Evolutionary conservation across 2,329 filamentous ascomycete species (phyloP), one percentile per base, ranked within the genome.

Genomic region (Penicillium sp.): DNA sequence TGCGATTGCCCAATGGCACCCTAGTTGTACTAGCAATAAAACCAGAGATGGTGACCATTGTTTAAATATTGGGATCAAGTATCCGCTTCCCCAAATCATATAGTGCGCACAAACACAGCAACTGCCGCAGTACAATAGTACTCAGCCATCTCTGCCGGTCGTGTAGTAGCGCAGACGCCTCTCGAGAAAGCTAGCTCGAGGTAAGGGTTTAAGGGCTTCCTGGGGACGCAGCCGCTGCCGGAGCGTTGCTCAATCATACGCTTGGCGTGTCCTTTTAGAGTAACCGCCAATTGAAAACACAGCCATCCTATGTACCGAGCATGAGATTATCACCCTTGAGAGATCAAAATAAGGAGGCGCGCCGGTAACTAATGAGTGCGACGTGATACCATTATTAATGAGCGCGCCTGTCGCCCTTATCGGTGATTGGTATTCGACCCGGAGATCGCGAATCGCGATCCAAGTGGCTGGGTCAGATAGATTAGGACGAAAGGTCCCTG

Each of bases 281-380:
- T 49, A 57, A 57, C 55, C 53, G 39, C 47, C 45, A 28, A 53
- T 58, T 56, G 51, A 23, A 52, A 59, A 59, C 44, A 52, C 42
- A 38, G 54, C 53, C 48, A 50, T 52, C 33, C 33, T 7, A 23
- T 18, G 33, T 20, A n/a, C 35, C 12, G 6, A 42, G 18, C 29
- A 27, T 32, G 38, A 31, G 39, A n/a, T 23, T 38, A 46, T 46
- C 4, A 3, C 33, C 18, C 4, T 6, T 8, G 18, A 25, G 12
- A 27, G 20, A 35, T 18, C 9, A 37, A 37, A 20, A 20, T 9
- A 12, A 29, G 18, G 20, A 8, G 18, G 2, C 33, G 13, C 13
- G 20, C 4, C 4, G 33, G 33, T 37, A 37, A 37, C 15, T 18
- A 18, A 18, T 18, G 15, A 18, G 1, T 37, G 9, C 33, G 18